Conservation (phyloP, 73 alveolate species). For the Paramecium primaurelia region DNA sequence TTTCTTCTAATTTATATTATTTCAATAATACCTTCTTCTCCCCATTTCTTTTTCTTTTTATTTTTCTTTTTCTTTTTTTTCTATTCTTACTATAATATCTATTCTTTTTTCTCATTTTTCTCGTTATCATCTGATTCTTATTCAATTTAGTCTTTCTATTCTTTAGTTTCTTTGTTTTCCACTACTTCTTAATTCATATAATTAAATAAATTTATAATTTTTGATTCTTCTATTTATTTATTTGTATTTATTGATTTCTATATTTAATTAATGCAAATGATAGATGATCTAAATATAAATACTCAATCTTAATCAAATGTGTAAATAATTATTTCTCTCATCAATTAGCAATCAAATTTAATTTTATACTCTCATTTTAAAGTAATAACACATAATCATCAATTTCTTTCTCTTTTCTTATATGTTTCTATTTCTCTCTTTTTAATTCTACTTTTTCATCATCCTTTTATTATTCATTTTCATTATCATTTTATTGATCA, state of each 20-base stretch:
- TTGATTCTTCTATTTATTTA: neutral
- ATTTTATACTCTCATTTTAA: neutral
- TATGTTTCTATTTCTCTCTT: neutral
- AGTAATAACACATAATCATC: neutral
- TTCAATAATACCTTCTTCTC: slow-evolving; percentile 3
- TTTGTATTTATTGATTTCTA: neutral
- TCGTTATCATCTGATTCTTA: neutral
- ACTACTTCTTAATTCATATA: neutral
- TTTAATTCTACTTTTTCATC: neutral
- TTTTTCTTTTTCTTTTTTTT: slow-evolving; percentile 38
- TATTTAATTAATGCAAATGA: neutral
- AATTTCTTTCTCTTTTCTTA: neutral
- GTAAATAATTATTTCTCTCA: neutral
- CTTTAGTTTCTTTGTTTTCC: neutral
- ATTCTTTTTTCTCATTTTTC: neutral
- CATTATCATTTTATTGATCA: neutral
- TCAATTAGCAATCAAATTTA: neutral
- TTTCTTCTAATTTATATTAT: neutral
- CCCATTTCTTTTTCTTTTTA: slow-evolving; percentile 45
- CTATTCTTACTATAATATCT: neutral
- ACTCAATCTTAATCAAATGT: neutral
- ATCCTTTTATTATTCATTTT: neutral
- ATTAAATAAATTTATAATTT: neutral
- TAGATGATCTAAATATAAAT: neutral
- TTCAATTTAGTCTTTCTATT: neutral